Evolutionary conservation across 306 rosid species (phyloP), one percentile per base, ranked within the genome.

Genomic region (Dryas drummondii): DNA sequence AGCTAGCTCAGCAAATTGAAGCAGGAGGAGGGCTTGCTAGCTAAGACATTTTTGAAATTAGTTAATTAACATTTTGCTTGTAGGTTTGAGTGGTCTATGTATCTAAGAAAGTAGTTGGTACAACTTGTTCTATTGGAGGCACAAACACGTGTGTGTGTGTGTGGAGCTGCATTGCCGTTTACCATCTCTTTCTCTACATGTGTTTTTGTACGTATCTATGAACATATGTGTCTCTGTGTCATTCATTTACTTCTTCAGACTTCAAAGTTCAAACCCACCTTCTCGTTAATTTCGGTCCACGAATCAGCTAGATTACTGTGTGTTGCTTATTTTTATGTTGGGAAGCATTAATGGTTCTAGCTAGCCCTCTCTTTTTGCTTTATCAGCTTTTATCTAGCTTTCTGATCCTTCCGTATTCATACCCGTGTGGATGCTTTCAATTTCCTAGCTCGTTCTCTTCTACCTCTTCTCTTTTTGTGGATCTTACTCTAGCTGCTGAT

Each of bases 131-230:
- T 32, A 2, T 32, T 32, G 37, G 37, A 32, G 37, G 37, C 37
- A 32, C 37, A 32, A 32, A 2, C 37, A 2, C 37, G 37, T 32
- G 37, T 32, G 2, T 32, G 37, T 32, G 37, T 32, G 37, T 32
- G 37, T 32, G 53, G 56, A 78, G 74, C 84, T 86, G 84, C 84
- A 83, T 87, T 83, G 74, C 84, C 58, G 81, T 79, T 78, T 12
- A 26, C 27, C 53, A 16, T 58, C 57, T 71, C 44, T 32, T 16
- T 5, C 3, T 15, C 46, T 72, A 51, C 59, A 77, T 71, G 76
- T 62, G 71, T 77, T 11, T n/a, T 50, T 9, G 47, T 71, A 77
- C 62, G 42, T 32, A 32, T 32, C 22, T 22, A 22, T 22, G 22
- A 22, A 22, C 37, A 32, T 32, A 2, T 32, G 37, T 32, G 3